phyloP scores from a whole-genome alignment of 2,329 filamentous ascomycete genomes.

The Fusarium caatingaense region DNA sequence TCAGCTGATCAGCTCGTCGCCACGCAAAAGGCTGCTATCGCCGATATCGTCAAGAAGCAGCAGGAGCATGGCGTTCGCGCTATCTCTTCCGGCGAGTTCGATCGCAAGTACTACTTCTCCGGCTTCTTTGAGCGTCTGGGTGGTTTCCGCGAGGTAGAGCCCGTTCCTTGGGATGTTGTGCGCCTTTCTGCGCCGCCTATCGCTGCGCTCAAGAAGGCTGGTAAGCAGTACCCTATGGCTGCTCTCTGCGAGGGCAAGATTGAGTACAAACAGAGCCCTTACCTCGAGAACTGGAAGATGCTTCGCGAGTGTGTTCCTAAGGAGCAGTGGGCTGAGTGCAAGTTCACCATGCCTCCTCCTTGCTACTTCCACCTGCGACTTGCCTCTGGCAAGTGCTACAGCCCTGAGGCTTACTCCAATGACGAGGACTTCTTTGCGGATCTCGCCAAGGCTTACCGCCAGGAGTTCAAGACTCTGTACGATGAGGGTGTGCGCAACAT shows the following conservation, averaged over 20 bases:
- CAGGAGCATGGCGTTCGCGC: conserved; percentile 70
- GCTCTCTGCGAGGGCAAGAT: conserved; percentile 58
- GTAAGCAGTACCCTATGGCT: conserved; percentile 54
- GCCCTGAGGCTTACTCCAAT: conserved; percentile 61
- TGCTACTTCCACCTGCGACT: conserved; percentile 73
- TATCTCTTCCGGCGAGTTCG: conserved; percentile 77
- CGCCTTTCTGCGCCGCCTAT: conserved; percentile 54
- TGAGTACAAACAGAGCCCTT: conserved; percentile 54
- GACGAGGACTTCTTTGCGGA: conserved; percentile 69
- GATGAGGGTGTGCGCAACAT: conserved; percentile 66
- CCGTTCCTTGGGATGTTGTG: conserved; percentile 54
- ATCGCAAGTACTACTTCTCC: conserved; percentile 61
- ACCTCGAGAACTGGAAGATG: conserved; percentile 58
- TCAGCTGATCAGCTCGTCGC: conserved; percentile 59
- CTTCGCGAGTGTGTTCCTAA: conserved; percentile 60
- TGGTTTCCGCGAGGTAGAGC: conserved; percentile 54
- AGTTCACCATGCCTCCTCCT: conserved; percentile 74
- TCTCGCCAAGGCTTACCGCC: conserved; percentile 65
- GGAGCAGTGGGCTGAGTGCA: conserved; percentile 71
- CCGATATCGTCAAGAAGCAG: conserved; percentile 73
- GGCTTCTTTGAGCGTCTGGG: conserved; percentile 62
- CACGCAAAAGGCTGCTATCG: conserved; percentile 71
- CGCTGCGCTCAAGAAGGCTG: conserved; percentile 53
- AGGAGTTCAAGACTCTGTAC: conserved; percentile 66
- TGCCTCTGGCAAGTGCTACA: conserved; percentile 64